phyloP scores from a whole-genome alignment of 345 rosid genomes.

The Eucalyptus urophylla region DNA sequence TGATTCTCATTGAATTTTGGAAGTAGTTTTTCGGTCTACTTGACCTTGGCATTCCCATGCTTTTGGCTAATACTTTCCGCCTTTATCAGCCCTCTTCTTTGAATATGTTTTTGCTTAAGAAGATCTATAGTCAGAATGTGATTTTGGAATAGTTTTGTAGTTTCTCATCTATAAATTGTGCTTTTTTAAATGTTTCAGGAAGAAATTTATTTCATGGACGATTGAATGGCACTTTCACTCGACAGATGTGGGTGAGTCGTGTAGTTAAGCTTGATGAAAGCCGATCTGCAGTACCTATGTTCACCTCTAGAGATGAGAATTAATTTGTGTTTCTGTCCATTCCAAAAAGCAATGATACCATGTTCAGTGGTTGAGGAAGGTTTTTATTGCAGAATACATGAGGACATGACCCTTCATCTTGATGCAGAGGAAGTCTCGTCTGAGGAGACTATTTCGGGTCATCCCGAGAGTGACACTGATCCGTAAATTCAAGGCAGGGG shows the following conservation, averaged over 20 bases:
- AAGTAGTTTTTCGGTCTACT: background rate
- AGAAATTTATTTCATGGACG: conserved; percentile 62
- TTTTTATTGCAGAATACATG: conserved; percentile 38
- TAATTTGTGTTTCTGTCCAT: background rate
- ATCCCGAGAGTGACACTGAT: too few relatives aligned
- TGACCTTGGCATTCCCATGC: background rate
- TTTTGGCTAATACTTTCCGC: background rate
- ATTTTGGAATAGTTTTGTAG: background rate
- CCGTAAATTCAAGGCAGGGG: too few relatives aligned
- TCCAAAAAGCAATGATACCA: background rate
- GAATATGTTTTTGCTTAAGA: background rate
- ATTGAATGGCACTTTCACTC: conserved; percentile 85
- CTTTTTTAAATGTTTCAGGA: conserved; percentile 23
- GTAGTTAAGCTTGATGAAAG: background rate
- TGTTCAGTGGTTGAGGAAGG: background rate
- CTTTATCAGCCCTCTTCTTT: background rate
- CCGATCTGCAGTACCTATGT: background rate
- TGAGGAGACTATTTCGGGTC: too few relatives aligned
- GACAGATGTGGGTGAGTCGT: conserved; percentile 51
- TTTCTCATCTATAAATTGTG: background rate
- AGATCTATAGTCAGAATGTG: background rate
- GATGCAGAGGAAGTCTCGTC: too few relatives aligned
- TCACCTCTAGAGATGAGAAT: background rate
- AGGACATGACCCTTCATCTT: conserved; percentile 31
- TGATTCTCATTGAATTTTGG: background rate